These are phyloP conservation scores for Trichoderma sp. DNA, from an alignment of 2,329 filamentous ascomycete species.

Conservation along the genomic window DNA sequence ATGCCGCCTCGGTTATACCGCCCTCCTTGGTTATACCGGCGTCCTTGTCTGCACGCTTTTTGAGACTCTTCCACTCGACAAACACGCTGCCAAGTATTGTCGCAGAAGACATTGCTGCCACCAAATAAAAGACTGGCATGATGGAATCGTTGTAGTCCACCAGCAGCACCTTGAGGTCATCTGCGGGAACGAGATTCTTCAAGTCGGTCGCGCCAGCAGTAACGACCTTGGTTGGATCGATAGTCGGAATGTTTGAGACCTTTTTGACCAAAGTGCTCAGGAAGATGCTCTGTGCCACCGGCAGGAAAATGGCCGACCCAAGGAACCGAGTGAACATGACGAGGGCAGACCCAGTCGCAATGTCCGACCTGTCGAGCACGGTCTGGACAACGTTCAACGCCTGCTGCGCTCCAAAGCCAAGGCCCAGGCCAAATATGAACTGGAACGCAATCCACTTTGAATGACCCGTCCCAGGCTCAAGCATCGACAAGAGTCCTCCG, in stretches of 20 bases:
- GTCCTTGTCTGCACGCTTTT: slow-evolving; percentile 7
- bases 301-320: slow-evolving; percentile 53
- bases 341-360: slow-evolving; percentile 51
- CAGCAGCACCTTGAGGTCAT: neutral
- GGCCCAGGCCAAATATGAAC: slow-evolving; percentile 47
- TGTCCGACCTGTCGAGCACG: slow-evolving; percentile 46
- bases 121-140: neutral
- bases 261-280: neutral
- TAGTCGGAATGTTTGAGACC: neutral
- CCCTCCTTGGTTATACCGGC: neutral
- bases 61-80: slow-evolving; percentile 15
- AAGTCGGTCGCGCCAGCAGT: slow-evolving; percentile 6
- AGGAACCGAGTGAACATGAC: slow-evolving; percentile 51
- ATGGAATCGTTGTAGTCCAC: slow-evolving; percentile 3
- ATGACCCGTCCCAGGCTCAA: slow-evolving; percentile 32
- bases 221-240: neutral
- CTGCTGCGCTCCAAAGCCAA: slow-evolving; percentile 49
- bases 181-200: neutral
- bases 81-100: neutral
- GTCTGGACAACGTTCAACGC: slow-evolving; percentile 51
- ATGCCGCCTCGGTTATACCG: neutral
- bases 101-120: neutral
- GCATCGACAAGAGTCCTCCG: slow-evolving; percentile 48
- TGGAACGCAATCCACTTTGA: slow-evolving; percentile 39
- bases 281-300: slow-evolving; percentile 8